A percentile compares a stretch with the other conserved stretches of the same genome.
These are phyloP conservation scores for Fraxinus latifolia DNA, from an alignment of 305 asterid species.

Conservation along the genomic window DNA sequence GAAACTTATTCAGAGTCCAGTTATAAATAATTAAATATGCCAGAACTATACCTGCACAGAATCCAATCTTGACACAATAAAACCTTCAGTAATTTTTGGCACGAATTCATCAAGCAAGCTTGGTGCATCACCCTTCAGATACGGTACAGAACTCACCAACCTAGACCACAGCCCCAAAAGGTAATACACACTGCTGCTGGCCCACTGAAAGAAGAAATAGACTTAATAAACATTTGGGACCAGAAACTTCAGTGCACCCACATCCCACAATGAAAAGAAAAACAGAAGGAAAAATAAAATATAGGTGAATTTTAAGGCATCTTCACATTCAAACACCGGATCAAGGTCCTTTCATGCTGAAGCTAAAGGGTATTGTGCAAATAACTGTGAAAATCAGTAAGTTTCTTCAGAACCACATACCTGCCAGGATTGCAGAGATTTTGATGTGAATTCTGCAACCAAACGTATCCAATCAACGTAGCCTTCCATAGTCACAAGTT, in stretches of 20 bases:
- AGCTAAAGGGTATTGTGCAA: conserved; percentile 12
- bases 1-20: background rate
- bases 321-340: background rate
- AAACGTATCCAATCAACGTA: conserved; percentile 96
- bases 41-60: conserved; percentile 71
- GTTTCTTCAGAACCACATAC: conserved; percentile 34
- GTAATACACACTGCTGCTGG: conserved; percentile 96
- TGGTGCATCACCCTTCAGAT: conserved; percentile 92
- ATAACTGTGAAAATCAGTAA: conserved; percentile 17
- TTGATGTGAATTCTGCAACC: conserved; percentile 91
- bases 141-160: conserved; percentile 92
- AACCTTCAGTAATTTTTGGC: conserved; percentile 90
- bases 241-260: background rate
- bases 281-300: background rate
- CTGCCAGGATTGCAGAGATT: conserved; percentile 98
- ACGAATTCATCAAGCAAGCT: conserved; percentile 97
- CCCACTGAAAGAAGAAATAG: conserved; percentile 73
- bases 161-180: conserved; percentile 99
- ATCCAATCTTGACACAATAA: conserved; percentile 91
- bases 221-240: conserved; percentile 17
- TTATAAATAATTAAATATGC: background rate
- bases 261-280: background rate
- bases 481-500: conserved; percentile 94
- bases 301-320: background rate
- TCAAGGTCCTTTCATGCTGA: background rate